phyloP scores from a whole-genome alignment of 768 basidiomycete genomes.

The Trichaptum fuscoviolaceum region DNA sequence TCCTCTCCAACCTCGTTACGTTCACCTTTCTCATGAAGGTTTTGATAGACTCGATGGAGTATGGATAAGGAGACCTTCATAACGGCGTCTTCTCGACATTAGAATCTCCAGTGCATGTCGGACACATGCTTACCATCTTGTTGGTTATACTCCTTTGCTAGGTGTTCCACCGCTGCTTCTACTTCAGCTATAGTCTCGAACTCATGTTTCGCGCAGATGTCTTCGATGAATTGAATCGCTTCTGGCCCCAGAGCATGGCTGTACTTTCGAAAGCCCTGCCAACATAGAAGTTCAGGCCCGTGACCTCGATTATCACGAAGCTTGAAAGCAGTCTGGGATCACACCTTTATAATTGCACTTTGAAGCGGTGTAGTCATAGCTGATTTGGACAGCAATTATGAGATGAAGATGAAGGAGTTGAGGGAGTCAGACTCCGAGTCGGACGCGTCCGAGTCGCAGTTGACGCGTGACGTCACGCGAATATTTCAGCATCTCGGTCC shows the following conservation, averaged over 20 bases:
- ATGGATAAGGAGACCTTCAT: slow-evolving; percentile 77
- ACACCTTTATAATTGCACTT: slow-evolving; percentile 40
- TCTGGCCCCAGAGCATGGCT: slow-evolving; percentile 84
- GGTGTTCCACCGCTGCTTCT: slow-evolving; percentile 69
- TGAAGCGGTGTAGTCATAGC: slow-evolving; percentile 35
- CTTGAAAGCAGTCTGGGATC: slow-evolving; percentile 4
- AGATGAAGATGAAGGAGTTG: no score
- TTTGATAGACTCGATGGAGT: slow-evolving; percentile 67
- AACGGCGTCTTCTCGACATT: slow-evolving; percentile 48
- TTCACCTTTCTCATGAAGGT: slow-evolving; percentile 62
- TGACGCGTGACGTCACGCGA: background rate
- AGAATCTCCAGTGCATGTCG: background rate
- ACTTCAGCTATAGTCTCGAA: slow-evolving; percentile 57
- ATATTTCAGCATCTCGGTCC: background rate
- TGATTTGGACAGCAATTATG: background rate
- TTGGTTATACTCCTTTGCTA: slow-evolving; percentile 84
- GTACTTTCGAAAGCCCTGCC: slow-evolving; percentile 80
- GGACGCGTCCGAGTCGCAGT: background rate
- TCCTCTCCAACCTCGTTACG: slow-evolving; percentile 40
- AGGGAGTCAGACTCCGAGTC: background rate
- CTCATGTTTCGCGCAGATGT: slow-evolving; percentile 64
- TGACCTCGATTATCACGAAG: background rate
- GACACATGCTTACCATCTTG: slow-evolving; percentile 61
- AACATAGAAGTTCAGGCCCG: slow-evolving; percentile 3
- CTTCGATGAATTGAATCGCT: slow-evolving; percentile 63